Conservation (phyloP, 1,139 yeast species). For the Blastobotrys malaysiensis region DNA sequence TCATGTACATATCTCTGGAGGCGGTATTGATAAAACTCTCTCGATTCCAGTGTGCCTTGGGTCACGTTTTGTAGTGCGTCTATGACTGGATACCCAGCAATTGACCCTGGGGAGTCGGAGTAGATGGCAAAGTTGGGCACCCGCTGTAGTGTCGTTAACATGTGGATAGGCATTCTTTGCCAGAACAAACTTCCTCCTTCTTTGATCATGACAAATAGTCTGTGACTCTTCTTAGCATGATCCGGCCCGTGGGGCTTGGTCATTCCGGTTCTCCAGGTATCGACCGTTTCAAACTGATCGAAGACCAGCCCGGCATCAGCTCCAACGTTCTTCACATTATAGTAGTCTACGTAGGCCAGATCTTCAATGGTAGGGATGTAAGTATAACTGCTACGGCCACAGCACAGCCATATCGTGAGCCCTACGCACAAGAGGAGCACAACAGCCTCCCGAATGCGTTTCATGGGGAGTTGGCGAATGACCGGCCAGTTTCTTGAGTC, state of each 20-base stretch:
- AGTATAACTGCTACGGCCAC: too few relatives aligned
- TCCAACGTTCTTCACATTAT: not conserved
- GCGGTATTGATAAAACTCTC: slow-evolving; percentile 29
- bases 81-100: slow-evolving; percentile 33
- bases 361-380: not conserved
- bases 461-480: too few relatives aligned
- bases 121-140: slow-evolving; percentile 34
- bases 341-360: not conserved
- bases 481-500: too few relatives aligned
- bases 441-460: not conserved
- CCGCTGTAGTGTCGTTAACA: slow-evolving; percentile 32
- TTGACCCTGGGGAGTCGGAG: slow-evolving; percentile 30
- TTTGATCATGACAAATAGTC: slow-evolving; percentile 33
- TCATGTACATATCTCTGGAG: slow-evolving; percentile 24
- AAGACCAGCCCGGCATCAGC: not conserved
- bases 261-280: not conserved
- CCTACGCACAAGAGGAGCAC: not conserved
- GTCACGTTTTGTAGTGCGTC: slow-evolving; percentile 31
- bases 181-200: slow-evolving; percentile 35
- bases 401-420: not conserved
- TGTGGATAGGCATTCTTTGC: slow-evolving; percentile 33
- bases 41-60: slow-evolving; percentile 19
- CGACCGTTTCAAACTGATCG: slow-evolving; percentile 5
- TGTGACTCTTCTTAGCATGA: slow-evolving; percentile 23
- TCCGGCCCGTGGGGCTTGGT: slow-evolving; percentile 23